These are phyloP conservation scores for Rhodotorula sp. DNA, from an alignment of 1,284 basidiomycete species.

Conservation along the genomic window DNA sequence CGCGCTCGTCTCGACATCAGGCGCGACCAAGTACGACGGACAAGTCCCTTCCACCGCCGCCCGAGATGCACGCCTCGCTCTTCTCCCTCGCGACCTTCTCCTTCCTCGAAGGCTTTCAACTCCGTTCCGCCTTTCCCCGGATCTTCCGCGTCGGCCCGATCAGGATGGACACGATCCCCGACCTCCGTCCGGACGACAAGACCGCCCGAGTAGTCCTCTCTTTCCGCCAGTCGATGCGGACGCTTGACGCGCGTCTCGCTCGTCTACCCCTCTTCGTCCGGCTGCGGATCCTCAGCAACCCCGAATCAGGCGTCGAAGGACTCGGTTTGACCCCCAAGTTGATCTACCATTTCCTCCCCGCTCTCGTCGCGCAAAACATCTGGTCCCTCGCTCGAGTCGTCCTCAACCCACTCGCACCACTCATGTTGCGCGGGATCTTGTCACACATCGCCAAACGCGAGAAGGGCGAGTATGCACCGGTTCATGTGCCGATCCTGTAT, in stretches of 20 bases:
- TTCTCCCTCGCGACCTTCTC: slow-evolving; percentile 51
- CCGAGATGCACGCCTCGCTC: slow-evolving; percentile 43
- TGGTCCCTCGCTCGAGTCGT: slow-evolving; percentile 53
- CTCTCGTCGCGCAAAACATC: slow-evolving; percentile 47
- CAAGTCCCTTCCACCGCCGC: slow-evolving; percentile 21
- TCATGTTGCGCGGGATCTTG: slow-evolving; percentile 55
- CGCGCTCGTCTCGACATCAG: slow-evolving; percentile 5
- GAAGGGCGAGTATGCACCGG: slow-evolving; percentile 47
- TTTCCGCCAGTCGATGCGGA: slow-evolving; percentile 47
- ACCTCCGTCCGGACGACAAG: slow-evolving; percentile 56
- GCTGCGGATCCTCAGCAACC: slow-evolving; percentile 5
- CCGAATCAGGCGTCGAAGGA: slow-evolving; percentile 19
- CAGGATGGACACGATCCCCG: slow-evolving; percentile 52
- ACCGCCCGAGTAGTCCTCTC: slow-evolving; percentile 52
- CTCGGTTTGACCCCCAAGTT: slow-evolving; percentile 50
- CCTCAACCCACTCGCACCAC: slow-evolving; percentile 54
- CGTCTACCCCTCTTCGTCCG: slow-evolving; percentile 15
- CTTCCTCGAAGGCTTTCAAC: slow-evolving; percentile 48
- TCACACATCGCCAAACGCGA: slow-evolving; percentile 51
- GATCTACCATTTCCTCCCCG: slow-evolving; percentile 49
- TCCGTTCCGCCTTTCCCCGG: slow-evolving; percentile 24
- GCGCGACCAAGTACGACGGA: not conserved
- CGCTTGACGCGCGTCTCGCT: slow-evolving; percentile 28
- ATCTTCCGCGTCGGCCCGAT: not conserved
- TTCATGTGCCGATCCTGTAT: slow-evolving; percentile 56